Evolutionary conservation across 495 filamentous ascomycete species (phyloP).

Genomic region (Acidiella bohemica): DNA sequence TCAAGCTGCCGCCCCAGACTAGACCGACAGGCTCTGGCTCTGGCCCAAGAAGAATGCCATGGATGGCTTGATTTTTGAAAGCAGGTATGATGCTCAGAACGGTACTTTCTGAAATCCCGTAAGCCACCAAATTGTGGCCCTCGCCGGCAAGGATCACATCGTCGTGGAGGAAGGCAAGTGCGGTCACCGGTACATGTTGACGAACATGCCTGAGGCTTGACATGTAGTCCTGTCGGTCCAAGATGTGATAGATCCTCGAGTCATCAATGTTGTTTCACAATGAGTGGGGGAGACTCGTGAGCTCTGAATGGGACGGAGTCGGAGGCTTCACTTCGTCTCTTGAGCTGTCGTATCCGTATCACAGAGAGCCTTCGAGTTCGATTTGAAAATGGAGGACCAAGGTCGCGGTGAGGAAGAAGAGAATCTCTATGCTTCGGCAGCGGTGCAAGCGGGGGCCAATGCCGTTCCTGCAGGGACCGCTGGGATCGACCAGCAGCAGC

Average conservation of each 20-base stretch:
- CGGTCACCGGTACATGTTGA: slow-evolving; percentile 40
- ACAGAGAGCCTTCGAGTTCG: too few species aligned
- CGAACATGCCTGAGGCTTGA: slow-evolving; percentile 25
- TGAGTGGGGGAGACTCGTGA: too few species aligned
- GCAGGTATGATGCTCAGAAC: slow-evolving; percentile 32
- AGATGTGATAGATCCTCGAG: not conserved
- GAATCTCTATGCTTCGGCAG: too few species aligned
- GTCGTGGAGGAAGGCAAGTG: slow-evolving; percentile 35
- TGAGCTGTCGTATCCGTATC: too few species aligned
- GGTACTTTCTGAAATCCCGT: slow-evolving; percentile 28
- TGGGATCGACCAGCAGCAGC: too few species aligned
- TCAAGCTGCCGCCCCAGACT: slow-evolving; percentile 24
- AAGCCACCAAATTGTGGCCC: slow-evolving; percentile 54
- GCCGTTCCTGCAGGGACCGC: too few species aligned
- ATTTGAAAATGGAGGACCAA: too few species aligned
- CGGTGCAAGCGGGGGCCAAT: too few species aligned
- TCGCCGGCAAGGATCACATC: slow-evolving; percentile 53
- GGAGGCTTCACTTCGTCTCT: too few species aligned
- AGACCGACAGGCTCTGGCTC: not conserved
- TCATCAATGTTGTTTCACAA: not conserved
- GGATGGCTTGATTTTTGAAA: slow-evolving; percentile 53
- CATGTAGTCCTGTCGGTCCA: slow-evolving; percentile 1
- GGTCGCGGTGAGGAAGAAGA: too few species aligned
- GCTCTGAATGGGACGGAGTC: too few species aligned
- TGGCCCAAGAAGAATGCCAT: slow-evolving; percentile 43